Base-by-base conservation (phyloP, 306 rosid genomes). In the Inga oerstediana region DNA sequence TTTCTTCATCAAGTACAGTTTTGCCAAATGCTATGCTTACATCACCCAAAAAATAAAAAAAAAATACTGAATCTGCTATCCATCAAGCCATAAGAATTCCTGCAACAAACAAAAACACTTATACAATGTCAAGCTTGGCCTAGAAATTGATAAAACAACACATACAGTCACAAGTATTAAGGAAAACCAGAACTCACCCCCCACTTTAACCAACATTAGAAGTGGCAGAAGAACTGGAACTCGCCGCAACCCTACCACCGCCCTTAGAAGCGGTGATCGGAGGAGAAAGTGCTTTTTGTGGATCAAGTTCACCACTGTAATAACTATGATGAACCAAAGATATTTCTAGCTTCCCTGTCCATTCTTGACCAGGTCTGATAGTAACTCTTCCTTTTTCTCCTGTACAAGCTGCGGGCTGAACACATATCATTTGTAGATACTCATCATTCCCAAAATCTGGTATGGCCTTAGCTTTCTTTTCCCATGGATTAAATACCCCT, bases 401-500 rank as follows among this genome's bases (percentile, higher is more conserved):
- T 77, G 89, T 86, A 65, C 92, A 87, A 77, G 98, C 94, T 37
- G 97, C 94, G 37, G 98, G 78, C 75, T 91, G 89, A 59, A 94
- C 92, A 90, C 95, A 92, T 1, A 94, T 85, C 97, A 91, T 86
- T 15, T 87, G 80, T 81, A 85, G 89, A 85, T 94, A 92, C 45
- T 94, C 98, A 41, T 80, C 80, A 77, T 91, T 90, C 76, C 90
- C 93, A 7, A 94, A 77, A 81, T 94, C 98, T 68, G 92, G 20
- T 66, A 94, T 82, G n/a, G 88, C 77, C 82, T 91, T 94, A 12
- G 90, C 87, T 80, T 91, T 94, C 84, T 94, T 94, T 66, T 92
- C 97, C 98, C 98, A 94, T 0, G 97, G 97, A 74, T 94, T 94
- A 97, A 95, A 94, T 44, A 94, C 92, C 85, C 88, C 98, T 94